Evolutionary conservation across 495 filamentous ascomycete species (phyloP), one percentile per base, ranked within the genome.

Genomic region (Xylaria palmicola): DNA sequence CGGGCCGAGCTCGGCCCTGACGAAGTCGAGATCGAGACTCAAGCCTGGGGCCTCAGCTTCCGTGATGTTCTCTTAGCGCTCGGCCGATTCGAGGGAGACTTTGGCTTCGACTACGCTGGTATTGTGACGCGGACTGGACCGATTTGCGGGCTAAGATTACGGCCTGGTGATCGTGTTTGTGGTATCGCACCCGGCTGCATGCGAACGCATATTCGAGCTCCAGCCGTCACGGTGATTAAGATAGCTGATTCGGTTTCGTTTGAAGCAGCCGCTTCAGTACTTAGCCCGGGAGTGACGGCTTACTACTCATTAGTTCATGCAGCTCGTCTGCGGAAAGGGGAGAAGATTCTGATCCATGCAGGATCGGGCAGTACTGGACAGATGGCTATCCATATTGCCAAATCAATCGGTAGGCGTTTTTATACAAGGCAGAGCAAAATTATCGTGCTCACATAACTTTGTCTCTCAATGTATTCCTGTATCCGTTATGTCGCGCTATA

Each of bases 71-170:
- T 82, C 6, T 70, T 77, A 5, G 71, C 76, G 0, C 68, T 84
- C 60, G 81, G 81, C 1, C 50, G 65, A 24, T 49, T 76, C 9
- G 60, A 54, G 12, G 45, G 57, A 13, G 49, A 60, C 12, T 60
- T 83, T 5, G 77, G 77, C 2, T 65, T 64, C 20, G 80, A 80
- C 9, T 75, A 70, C 39, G 65, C 66, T 0, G 67, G 71, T 4
- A 63, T 78, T 32, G 77, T 86, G 0, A 78, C 77, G 6, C 80
- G 77, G 0, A 72, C 86, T 7, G 83, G 83, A n/a, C 60, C 82
- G 19, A 68, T 77, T 13, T 78, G 8, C 53, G 63, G 24, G 64
- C 26, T 76, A 32, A 56, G 69, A 20, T 59, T 70, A 37, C 74
- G 77, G 8, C 68, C 79, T 52, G 56, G 70, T 17, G 72, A 80